Base-by-base conservation (phyloP, 129 eudicot genomes). In the Centrapalus pauciflorus region DNA sequence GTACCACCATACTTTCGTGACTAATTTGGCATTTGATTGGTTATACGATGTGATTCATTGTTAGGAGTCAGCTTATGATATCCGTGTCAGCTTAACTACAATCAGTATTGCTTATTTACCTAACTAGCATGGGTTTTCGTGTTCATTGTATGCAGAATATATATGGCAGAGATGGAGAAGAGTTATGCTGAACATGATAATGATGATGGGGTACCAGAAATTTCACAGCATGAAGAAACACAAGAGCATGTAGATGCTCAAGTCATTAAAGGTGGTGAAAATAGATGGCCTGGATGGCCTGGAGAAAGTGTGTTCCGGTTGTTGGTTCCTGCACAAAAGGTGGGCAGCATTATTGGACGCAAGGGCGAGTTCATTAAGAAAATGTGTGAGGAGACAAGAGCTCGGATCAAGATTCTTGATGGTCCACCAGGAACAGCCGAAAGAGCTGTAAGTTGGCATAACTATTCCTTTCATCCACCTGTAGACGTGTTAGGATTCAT, bases 251-350 rank as follows among this genome's bases (percentile, higher is more conserved):
- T 6, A 34, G 40, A 34, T 7, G 40, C 40, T 34, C 40, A 34
- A 34, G 13, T 34, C 40, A 34, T 12, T 34, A 12, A 12, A 34
- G 40, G 40, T 34, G 40, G 40, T 34, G 82, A 79, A 46, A 77
- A 77, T 24, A 85, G 68, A 70, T 85, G 91, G 91, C 87, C 91
- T 16, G 91, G 91, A n/a, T 85, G 87, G 91, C 91, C 91, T 16
- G 87, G 91, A 56, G 91, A 85, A 67, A 75, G 85, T 69, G 75
- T 82, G 54, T 85, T 81, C 52, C 72, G 87, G 46, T 63, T 85
- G 61, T 45, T 85, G 75, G 87, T 85, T 5, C 91, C 85, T 45
- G 80, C 75, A 21, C 87, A 81, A 27, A 85, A 85, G 66, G 91
- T 85, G 14, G 91, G 91, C 9, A 70, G 79, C 43, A 76, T 85